Evolutionary conservation across 306 rosid genomes (phyloP).

Genomic region (Trifolium pratense): DNA sequence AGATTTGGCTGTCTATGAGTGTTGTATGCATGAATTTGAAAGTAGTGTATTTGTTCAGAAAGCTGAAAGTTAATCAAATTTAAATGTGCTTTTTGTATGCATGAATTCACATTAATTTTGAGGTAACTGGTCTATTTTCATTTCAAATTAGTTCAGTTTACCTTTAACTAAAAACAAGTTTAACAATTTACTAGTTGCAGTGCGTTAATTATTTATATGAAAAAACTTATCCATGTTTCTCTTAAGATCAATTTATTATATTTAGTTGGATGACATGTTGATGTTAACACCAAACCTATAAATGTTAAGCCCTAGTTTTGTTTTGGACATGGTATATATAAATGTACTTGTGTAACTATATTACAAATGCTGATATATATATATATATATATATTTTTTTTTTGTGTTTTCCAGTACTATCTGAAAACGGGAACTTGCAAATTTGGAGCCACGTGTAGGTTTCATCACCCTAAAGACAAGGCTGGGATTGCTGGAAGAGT

Average conservation of each 20-base stretch:
- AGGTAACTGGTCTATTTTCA: conserved; percentile 7
- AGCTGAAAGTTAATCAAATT: conserved; percentile 25
- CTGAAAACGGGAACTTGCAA: conserved; percentile 97
- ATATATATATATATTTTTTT: no score
- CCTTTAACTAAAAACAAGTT: conserved; percentile 25
- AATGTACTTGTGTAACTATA: conserved; percentile 13
- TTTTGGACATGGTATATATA: conserved; percentile 10
- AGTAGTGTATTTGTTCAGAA: neutral
- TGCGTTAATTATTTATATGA: neutral
- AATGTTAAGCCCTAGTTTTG: conserved; percentile 17
- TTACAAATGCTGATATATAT: conserved; percentile 33
- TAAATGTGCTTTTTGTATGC: neutral
- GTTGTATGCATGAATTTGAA: neutral
- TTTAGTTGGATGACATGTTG: conserved; percentile 17
- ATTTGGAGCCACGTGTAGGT: conserved; percentile 98
- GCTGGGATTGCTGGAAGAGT: conserved; percentile 97
- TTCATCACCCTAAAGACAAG: conserved; percentile 96
- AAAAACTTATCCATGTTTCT: neutral
- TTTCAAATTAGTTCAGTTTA: conserved; percentile 16
- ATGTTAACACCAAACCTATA: conserved; percentile 17
- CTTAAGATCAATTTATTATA: conserved; percentile 26
- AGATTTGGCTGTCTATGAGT: neutral
- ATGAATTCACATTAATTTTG: conserved; percentile 16
- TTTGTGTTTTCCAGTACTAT: conserved; percentile 73
- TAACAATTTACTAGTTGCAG: conserved; percentile 5